Conservation (phyloP, 768 basidiomycete genomes). For the Termitomyces bulborhizus region DNA sequence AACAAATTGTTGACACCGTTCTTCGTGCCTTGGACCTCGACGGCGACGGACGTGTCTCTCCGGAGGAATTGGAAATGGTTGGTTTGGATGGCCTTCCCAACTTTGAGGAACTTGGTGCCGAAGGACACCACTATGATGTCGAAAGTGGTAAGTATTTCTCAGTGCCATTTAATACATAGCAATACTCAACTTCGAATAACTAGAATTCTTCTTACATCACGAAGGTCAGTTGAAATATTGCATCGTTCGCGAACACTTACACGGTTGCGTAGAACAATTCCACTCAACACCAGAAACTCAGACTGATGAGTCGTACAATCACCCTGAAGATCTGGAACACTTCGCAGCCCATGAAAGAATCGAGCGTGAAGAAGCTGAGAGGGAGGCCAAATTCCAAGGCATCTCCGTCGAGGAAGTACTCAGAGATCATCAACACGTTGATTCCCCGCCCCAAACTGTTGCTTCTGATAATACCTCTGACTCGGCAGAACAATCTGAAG, state of each 20-base stretch:
- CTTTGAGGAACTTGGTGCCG: slow-evolving; percentile 78
- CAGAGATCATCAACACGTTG: slow-evolving; percentile 37
- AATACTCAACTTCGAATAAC: background rate
- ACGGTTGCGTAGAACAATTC: slow-evolving; percentile 59
- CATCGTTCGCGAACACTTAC: background rate
- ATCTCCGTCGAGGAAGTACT: slow-evolving; percentile 70
- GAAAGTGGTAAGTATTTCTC: slow-evolving; percentile 66
- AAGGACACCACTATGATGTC: slow-evolving; percentile 91
- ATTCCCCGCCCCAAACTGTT: slow-evolving; percentile 7
- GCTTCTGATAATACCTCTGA: slow-evolving; percentile 3
- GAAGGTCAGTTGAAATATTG: slow-evolving; percentile 53
- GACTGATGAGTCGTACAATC: slow-evolving; percentile 89
- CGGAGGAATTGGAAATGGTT: slow-evolving; percentile 65
- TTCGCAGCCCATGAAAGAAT: slow-evolving; percentile 86
- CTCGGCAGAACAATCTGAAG: slow-evolving; percentile 20
- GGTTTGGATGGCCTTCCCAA: slow-evolving; percentile 76
- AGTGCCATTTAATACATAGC: background rate
- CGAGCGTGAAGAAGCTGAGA: slow-evolving; percentile 76
- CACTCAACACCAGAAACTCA: slow-evolving; percentile 97
- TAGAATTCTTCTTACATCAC: slow-evolving; percentile 95
- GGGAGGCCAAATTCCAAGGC: slow-evolving; percentile 81
- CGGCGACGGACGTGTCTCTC: slow-evolving; percentile 61
- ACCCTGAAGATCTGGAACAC: slow-evolving; percentile 91
- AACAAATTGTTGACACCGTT: slow-evolving; percentile 67
- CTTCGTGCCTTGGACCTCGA: slow-evolving; percentile 68